Evolutionary conservation across 495 filamentous ascomycete species (phyloP), one percentile per base, ranked within the genome.

Genomic region (Neurospora sp.): DNA sequence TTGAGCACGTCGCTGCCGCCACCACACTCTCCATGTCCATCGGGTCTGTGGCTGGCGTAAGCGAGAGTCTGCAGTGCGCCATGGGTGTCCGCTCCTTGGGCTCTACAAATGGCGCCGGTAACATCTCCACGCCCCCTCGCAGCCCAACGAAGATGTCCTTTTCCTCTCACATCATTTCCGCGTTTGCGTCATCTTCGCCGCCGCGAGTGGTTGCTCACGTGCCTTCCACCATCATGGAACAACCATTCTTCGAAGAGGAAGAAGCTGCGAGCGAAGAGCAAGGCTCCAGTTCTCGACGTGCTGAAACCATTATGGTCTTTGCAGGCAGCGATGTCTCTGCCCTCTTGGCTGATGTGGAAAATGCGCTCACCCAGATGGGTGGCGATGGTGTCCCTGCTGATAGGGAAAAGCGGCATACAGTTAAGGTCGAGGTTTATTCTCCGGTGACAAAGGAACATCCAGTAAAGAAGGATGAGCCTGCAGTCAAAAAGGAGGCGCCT

Each of bases 1-100:
- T 93, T 4, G 91, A 93, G 78, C 91, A 93, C 77, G 85, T 91
- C 42, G 89, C 90, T 48, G 90, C 90, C 35, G 89, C 89, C 11
- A 78, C 80, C 70, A 85, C 82, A 8, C 81, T 86, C n/a, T 68
- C 72, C 9, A 27, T 75, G 8, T 41, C 78, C 38, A 72, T 75
- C 1, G 79, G 75, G n/a, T 75, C 78, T n/a, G 74, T 81, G 4
- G 74, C 75, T 27, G 77, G 79, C 27, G 74, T 78, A 35, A 84
- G 80, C 74, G 83, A 84, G 38, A 80, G 76, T 71, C 76, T 85
- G 70, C 83, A 85, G 71, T 77, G 78, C 42, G 80, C 79, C 65
- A 82, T 84, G 74, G 79, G 82, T 31, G 77, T 81, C 44, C 80
- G 78, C 27, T 74, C 82, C 22, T 76, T 80, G 22, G 80, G 77